phyloP scores from a whole-genome alignment of 1,284 basidiomycete genomes.

The Cerrena zonata region DNA sequence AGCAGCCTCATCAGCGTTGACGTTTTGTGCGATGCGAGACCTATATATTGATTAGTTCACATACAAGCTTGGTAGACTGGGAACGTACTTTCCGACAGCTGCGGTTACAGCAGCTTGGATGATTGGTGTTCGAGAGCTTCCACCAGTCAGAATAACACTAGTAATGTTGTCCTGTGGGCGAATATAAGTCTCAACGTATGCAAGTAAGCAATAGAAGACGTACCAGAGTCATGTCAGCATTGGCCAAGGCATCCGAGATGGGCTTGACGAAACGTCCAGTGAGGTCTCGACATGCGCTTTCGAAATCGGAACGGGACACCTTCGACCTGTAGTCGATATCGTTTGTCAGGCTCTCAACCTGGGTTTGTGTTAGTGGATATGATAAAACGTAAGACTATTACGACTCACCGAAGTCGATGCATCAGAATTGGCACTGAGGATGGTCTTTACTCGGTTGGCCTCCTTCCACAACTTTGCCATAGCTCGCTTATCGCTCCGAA shows the following conservation, averaged over 20 bases:
- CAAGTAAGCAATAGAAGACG: slow-evolving; percentile 14
- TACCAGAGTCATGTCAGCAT: slow-evolving; percentile 66
- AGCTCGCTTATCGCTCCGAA: slow-evolving; percentile 72
- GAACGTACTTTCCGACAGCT: slow-evolving; percentile 67
- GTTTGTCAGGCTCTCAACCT: slow-evolving; percentile 84
- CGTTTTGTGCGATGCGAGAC: slow-evolving; percentile 83
- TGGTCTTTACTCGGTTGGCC: slow-evolving; percentile 84
- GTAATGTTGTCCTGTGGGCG: slow-evolving; percentile 60
- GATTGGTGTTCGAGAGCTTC: slow-evolving; percentile 86
- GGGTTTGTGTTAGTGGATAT: slow-evolving; percentile 3
- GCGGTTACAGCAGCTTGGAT: slow-evolving; percentile 78
- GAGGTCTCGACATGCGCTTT: slow-evolving; percentile 63
- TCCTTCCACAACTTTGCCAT: slow-evolving; percentile 95
- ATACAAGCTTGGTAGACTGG: not conserved
- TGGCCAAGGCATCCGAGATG: slow-evolving; percentile 69
- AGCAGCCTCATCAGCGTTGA: slow-evolving; percentile 95
- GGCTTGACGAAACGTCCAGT: slow-evolving; percentile 64
- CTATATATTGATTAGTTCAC: slow-evolving; percentile 29
- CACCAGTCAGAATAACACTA: slow-evolving; percentile 89
- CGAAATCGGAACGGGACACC: slow-evolving; percentile 74
- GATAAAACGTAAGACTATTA: not conserved
- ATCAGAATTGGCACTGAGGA: slow-evolving; percentile 89
- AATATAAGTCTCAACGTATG: not conserved
- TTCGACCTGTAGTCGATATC: slow-evolving; percentile 87
- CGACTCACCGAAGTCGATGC: slow-evolving; percentile 61